Evolutionary conservation across 2,329 filamentous ascomycete genomes (phyloP).

Genomic region (Stemphylium lycopersici): DNA sequence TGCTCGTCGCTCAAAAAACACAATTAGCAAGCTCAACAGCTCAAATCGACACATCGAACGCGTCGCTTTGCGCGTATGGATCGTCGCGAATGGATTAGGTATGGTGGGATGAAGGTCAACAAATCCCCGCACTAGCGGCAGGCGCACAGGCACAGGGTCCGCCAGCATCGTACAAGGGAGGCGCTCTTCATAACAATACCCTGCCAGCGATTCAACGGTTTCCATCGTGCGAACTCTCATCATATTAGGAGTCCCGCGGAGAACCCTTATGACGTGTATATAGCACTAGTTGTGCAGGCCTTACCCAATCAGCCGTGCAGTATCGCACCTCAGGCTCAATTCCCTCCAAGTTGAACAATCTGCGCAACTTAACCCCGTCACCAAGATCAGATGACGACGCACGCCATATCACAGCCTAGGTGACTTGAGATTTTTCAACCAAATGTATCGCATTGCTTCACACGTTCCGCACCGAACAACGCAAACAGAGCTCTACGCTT

Average conservation of each 20-base stretch:
- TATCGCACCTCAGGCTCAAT: neutral
- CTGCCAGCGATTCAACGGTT: neutral
- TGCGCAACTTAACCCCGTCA: neutral
- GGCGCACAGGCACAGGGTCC: neutral
- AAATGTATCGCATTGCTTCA: no score
- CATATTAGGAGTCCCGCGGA: neutral
- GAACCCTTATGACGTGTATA: neutral
- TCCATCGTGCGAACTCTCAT: neutral
- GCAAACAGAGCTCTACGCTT: no score
- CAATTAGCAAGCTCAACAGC: slow-evolving; percentile 43
- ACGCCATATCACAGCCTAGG: neutral
- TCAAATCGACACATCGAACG: slow-evolving; percentile 47
- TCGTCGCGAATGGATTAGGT: slow-evolving; percentile 17
- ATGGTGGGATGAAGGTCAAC: slow-evolving; percentile 17
- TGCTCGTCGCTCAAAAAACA: slow-evolving; percentile 33
- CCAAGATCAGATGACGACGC: neutral
- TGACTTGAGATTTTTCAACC: no score
- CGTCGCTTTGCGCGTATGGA: slow-evolving; percentile 25
- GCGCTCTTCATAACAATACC: neutral
- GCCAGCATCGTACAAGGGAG: neutral
- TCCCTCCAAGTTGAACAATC: neutral
- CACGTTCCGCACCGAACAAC: no score
- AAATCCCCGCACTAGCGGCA: slow-evolving; percentile 14
- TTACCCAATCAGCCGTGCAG: neutral
- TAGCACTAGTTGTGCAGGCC: neutral